Conservation (phyloP, 106 monocot genomes). For the Chionographis japonica region DNA sequence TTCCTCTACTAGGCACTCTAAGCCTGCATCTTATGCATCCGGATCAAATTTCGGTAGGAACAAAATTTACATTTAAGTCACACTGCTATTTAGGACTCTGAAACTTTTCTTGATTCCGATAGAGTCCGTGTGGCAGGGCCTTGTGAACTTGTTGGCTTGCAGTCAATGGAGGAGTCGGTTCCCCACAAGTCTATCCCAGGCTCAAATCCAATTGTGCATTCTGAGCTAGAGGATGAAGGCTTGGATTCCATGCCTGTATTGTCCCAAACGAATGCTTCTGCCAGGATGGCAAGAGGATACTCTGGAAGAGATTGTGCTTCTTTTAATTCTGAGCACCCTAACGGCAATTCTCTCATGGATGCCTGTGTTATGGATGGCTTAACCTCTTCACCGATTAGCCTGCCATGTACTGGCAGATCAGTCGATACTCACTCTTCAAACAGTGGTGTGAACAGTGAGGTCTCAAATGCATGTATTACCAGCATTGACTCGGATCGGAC, state of each 20-base stretch:
- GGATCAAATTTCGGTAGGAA: slow-evolving; percentile 46
- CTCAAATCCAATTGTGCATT: slow-evolving; percentile 5
- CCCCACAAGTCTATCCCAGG: slow-evolving; percentile 1
- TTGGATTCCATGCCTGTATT: slow-evolving; percentile 1
- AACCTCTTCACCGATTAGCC: slow-evolving; percentile 17
- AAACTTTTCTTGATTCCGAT: slow-evolving; percentile 9
- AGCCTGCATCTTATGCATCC: slow-evolving; percentile 19
- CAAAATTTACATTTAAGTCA: background rate
- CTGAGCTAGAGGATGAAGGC: slow-evolving; percentile 14
- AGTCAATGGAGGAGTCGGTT: slow-evolving; percentile 6
- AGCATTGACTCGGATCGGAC: slow-evolving; percentile 16
- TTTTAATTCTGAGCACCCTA: slow-evolving; percentile 8
- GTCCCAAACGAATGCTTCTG: slow-evolving; percentile 3
- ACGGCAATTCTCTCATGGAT: slow-evolving; percentile 20
- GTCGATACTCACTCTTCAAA: slow-evolving; percentile 12
- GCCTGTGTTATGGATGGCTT: slow-evolving; percentile 16
- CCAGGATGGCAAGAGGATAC: slow-evolving; percentile 10
- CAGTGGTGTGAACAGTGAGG: slow-evolving; percentile 17
- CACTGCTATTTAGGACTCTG: background rate
- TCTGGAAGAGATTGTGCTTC: background rate
- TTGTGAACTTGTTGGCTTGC: slow-evolving; percentile 9
- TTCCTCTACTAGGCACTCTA: slow-evolving; percentile 1
- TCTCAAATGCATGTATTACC: slow-evolving; percentile 23
- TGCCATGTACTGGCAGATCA: slow-evolving; percentile 6
- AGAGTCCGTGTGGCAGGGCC: slow-evolving; percentile 10